These are phyloP conservation scores for Hypholoma sublateritium DNA, from an alignment of 768 basidiomycete species.

Conservation along the genomic window DNA sequence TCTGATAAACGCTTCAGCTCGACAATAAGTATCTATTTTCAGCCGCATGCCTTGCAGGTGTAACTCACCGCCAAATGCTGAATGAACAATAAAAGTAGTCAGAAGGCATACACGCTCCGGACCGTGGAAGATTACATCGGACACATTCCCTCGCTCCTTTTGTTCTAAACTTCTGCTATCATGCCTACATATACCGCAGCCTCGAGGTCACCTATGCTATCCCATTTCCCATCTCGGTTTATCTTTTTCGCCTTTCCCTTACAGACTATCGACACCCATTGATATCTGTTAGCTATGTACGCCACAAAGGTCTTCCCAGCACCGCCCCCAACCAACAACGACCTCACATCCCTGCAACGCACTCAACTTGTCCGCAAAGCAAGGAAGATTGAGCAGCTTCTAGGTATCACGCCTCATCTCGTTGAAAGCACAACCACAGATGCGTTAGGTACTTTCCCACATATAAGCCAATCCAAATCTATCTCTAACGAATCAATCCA, in stretches of 20 bases:
- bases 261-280: not conserved
- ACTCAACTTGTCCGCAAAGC: slow-evolving; percentile 54
- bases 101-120: slow-evolving; percentile 1
- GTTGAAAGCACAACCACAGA: slow-evolving; percentile 32
- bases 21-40: slow-evolving; percentile 4
- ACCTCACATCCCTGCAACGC: slow-evolving; percentile 50
- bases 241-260: not conserved
- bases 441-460: slow-evolving; percentile 19
- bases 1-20: not conserved
- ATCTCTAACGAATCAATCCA: not conserved
- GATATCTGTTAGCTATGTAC: not conserved
- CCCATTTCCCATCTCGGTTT: not conserved
- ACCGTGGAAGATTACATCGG: not conserved
- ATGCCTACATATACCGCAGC: not conserved
- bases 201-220: not conserved
- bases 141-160: not conserved
- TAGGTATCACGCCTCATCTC: slow-evolving; percentile 61
- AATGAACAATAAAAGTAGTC: slow-evolving; percentile 3
- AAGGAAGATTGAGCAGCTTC: slow-evolving; percentile 57
- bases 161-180: not conserved
- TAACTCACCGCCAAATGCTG: not conserved
- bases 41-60: not conserved
- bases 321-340: slow-evolving; percentile 61
- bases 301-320: slow-evolving; percentile 33
- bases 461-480: not conserved